Percentiles rank a stretch among this genome's conserved stretches.
These are phyloP conservation scores for Hyphopichia khmerensis DNA, from an alignment of 1,139 yeast genomes.

Conservation along the genomic window DNA sequence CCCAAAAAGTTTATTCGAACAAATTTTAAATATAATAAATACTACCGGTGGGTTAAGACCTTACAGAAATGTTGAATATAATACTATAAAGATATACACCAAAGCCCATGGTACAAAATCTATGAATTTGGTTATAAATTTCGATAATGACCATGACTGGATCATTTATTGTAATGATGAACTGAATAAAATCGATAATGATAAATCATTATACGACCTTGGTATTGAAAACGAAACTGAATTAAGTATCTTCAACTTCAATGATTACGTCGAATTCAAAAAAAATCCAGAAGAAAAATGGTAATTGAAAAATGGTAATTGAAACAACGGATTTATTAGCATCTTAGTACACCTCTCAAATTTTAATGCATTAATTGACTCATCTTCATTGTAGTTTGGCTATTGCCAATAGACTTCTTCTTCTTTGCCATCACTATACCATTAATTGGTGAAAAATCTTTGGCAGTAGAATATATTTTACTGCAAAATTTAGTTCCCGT, in stretches of 20 bases:
- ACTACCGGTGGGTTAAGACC: conserved; percentile 77
- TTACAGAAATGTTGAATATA: conserved; percentile 72
- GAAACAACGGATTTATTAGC: too few species aligned
- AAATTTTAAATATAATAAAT: conserved; percentile 47
- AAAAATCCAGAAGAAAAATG: conserved; percentile 89
- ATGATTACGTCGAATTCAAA: conserved; percentile 66
- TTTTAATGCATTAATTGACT: too few species aligned
- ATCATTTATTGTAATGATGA: conserved; percentile 40
- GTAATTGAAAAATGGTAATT: too few species aligned
- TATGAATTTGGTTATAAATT: conserved; percentile 85
- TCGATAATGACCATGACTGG: conserved; percentile 69
- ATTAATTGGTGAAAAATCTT: too few species aligned
- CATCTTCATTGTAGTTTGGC: too few species aligned
- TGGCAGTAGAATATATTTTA: too few species aligned
- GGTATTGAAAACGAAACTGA: conserved; percentile 92
- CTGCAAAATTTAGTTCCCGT: too few species aligned
- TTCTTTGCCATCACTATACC: too few species aligned
- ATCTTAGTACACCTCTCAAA: too few species aligned
- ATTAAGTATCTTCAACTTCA: conserved; percentile 69
- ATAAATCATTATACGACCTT: conserved; percentile 55
- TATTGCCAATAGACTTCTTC: too few species aligned
- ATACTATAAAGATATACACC: conserved; percentile 82
- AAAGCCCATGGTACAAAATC: conserved; percentile 96
- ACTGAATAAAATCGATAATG: conserved; percentile 29
- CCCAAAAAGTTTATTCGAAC: conserved; percentile 57